Base-by-base conservation (phyloP, 2,329 filamentous ascomycete genomes). In the Fusarium agapanthi region DNA sequence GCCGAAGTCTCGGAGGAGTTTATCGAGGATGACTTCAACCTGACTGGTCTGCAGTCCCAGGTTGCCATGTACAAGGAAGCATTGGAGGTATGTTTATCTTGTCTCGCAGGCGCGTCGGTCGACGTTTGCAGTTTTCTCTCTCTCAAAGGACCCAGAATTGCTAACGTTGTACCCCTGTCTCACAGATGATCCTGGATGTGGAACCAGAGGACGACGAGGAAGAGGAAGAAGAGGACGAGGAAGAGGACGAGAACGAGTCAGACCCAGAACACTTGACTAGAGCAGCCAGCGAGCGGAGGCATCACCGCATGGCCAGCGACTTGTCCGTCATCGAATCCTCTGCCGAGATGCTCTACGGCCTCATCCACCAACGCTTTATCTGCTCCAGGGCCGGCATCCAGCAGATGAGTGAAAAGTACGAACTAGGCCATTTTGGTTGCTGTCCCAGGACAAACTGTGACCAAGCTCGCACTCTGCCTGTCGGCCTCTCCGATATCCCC, bases 11-110 rank as follows among this genome's bases (percentile, higher is more conserved):
- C 94, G 50, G 96, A 99, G 84, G 96, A 99, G 80, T 99, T 99
- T 79, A 98, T 99, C 80, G 96, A 99, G 83, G 96, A 99, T 90
- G 96, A 99, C 83, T 99, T 99, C 88, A 99, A 99, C 83, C 87
- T 99, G 74, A 99, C 96, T 2, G 96, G 96, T 55, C 87, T 99
- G 78, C 95, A 97, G 83, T 93, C 92, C 67, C 95, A 98, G 84
- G 96, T 99, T 58, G 92, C 94, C 73, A 97, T 98, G 93, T 99
- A 99, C 83, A 99, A 98, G 84, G 96, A 99, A 84, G 96, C 96
- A 18, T 86, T 99, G 72, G 96, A 99, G 87, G 90, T 91, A 83
- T 57, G 78, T 70, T 40, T 53, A 51, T 57, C 43, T 37, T 56
- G 57, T 57, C 38, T 41, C 43, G 57, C n/a, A 6, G 60, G 50